Evolutionary conservation across 805 yeast species (phyloP).

Genomic region (Myxozyma lipomycoides): DNA sequence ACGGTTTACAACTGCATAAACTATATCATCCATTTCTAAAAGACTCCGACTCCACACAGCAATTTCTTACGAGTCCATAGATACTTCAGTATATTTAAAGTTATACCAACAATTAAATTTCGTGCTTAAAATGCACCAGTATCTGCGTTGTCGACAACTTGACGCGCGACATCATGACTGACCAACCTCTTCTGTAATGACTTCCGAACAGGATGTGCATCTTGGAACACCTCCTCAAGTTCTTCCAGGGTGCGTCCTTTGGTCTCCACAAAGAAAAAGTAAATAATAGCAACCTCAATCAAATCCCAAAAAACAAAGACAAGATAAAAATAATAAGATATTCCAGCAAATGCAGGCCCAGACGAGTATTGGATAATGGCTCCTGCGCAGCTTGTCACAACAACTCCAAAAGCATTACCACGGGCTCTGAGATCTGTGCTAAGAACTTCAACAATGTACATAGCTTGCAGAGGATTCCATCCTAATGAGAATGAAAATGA

Average conservation of each 20-base stretch:
- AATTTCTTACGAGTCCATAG: no score
- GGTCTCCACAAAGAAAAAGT: conserved; percentile 30
- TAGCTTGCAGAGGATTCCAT: conserved; percentile 21
- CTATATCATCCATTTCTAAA: no score
- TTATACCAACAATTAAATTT: no score
- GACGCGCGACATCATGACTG: no score
- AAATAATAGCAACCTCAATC: conserved; percentile 16
- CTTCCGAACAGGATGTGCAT: conserved; percentile 16
- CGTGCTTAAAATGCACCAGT: no score
- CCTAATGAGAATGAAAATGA: conserved; percentile 14
- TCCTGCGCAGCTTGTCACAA: conserved; percentile 23
- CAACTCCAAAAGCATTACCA: conserved; percentile 35
- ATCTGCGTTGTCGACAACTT: no score
- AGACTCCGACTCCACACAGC: no score
- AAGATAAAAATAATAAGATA: conserved; percentile 55
- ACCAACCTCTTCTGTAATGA: background rate
- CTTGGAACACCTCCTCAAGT: conserved; percentile 21
- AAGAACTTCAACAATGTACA: conserved; percentile 31
- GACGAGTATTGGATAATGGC: conserved; percentile 37
- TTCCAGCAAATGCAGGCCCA: conserved; percentile 45
- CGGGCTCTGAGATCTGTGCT: conserved; percentile 40
- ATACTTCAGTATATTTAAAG: no score
- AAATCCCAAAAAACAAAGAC: conserved; percentile 54
- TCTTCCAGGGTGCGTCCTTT: conserved; percentile 40
- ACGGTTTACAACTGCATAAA: no score